These are phyloP conservation scores for Exobasidium rhododendri DNA, from an alignment of 1,284 basidiomycete genomes.

Conservation along the genomic window DNA sequence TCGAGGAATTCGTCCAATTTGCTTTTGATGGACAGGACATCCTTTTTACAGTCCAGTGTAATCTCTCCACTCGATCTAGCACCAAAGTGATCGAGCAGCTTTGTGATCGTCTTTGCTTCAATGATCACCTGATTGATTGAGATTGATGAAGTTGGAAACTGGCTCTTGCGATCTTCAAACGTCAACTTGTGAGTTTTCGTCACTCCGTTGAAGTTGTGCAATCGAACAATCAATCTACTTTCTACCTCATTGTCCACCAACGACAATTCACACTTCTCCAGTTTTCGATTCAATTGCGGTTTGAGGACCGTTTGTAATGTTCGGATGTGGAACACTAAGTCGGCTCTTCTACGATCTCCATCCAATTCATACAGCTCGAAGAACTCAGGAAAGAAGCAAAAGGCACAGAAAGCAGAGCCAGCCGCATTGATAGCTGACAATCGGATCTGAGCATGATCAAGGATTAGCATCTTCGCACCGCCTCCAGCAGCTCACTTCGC, in stretches of 20 bases:
- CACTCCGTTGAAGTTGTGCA: slow-evolving; percentile 29
- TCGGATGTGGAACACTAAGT: slow-evolving; percentile 37
- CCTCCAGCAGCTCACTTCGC: too few relatives aligned
- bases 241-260: slow-evolving; percentile 17
- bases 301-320: slow-evolving; percentile 34
- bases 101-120: neutral
- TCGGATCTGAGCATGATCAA: slow-evolving; percentile 23
- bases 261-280: slow-evolving; percentile 28
- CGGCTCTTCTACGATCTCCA: slow-evolving; percentile 17
- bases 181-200: slow-evolving; percentile 40
- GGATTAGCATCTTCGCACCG: neutral
- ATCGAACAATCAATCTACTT: slow-evolving; percentile 25
- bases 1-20: neutral
- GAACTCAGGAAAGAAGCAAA: slow-evolving; percentile 33
- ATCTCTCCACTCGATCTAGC: slow-evolving; percentile 6
- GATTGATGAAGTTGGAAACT: neutral
- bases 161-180: slow-evolving; percentile 18
- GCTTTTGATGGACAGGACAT: neutral
- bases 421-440: slow-evolving; percentile 43
- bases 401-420: slow-evolving; percentile 44
- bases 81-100: slow-evolving; percentile 8
- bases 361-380: neutral
- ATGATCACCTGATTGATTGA: neutral
- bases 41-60: neutral
- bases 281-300: slow-evolving; percentile 21